Evolutionary conservation across 257 asterid species (phyloP), one percentile per base, ranked within the genome.

Genomic region (Salvia hispanica): DNA sequence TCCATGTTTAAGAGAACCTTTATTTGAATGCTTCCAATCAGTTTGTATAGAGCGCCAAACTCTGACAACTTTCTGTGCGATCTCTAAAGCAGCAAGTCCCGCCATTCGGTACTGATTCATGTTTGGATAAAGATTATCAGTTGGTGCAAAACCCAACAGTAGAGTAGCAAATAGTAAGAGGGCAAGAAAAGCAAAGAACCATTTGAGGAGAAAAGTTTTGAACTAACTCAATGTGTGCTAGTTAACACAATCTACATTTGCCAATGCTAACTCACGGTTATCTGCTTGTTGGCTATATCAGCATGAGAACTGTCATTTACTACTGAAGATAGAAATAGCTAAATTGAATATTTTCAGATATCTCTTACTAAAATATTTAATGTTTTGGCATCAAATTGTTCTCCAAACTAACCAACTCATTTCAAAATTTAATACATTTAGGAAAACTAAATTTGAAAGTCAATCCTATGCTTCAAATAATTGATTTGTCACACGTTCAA

Each of bases 41-140:
- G 78, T 84, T 78, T 85, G 99, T 51, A 88, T 76, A 62, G 95
- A 78, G 73, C 97, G 97, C 99, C 99, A 93, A 74, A 85, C 90
- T 80, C 76, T 90, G 39, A 89, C 89, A 77, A 90, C 94, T 80
- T 83, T 93, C 58, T 93, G 99, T 55, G 99, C 99, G 70, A 93
- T 86, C 81, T 93, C 99, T 67, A 93, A 86, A 74, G 95, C 95
- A 72, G 99, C 97, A 59, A 93, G 89, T 40, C 99, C 99, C 31
- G 99, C 99, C 99, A 93, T 93, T 55, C 99, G 92, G 73, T 90
- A 85, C 97, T 93, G 95, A 78, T 68, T 64, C 67, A 78, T 64
- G 64, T 62, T 61, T 69, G 76, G 34, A 68, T 63, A 58, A 47
- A 71, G 53, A 73, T 15, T 53, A 70, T 73, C 61, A 73, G 70